Evolutionary conservation across 31 red algal genomes (phyloP).

Genomic region (Porphyra umbilicalis): DNA sequence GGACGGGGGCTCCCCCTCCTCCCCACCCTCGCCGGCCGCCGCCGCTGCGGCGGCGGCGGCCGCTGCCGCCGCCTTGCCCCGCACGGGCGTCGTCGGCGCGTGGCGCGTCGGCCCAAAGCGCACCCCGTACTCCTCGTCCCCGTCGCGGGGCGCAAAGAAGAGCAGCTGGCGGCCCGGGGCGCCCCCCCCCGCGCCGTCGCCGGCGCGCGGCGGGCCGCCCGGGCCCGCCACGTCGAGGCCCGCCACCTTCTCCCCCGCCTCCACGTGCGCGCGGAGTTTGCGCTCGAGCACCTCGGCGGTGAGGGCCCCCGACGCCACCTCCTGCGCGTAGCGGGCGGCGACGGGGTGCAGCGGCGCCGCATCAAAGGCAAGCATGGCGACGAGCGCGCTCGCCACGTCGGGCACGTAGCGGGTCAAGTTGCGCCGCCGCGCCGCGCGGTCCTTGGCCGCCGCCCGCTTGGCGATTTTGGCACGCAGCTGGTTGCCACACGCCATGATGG

Average conservation of each 20-base stretch:
- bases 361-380: constrained; percentile 23
- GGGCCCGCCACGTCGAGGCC: background rate
- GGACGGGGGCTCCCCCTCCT: background rate
- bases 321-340: background rate
- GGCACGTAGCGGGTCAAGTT: constrained; percentile 70
- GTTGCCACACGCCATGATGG: constrained; percentile 74
- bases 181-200: background rate
- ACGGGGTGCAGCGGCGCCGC: background rate
- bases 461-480: constrained; percentile 79
- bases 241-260: background rate
- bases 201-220: background rate
- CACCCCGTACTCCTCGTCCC: background rate
- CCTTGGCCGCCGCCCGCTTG: constrained; percentile 34
- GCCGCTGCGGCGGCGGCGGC: background rate
- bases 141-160: background rate
- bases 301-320: background rate
- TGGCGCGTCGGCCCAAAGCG: background rate
- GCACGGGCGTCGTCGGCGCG: background rate
- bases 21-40: background rate
- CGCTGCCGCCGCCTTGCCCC: background rate
- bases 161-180: background rate
- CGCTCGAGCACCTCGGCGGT: constrained; percentile 3
- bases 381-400: constrained; percentile 56
- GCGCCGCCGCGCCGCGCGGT: constrained; percentile 60
- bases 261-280: constrained; percentile 2